phyloP scores from a whole-genome alignment of 2,329 filamentous ascomycete species.

The Aspergillus calidoustus region DNA sequence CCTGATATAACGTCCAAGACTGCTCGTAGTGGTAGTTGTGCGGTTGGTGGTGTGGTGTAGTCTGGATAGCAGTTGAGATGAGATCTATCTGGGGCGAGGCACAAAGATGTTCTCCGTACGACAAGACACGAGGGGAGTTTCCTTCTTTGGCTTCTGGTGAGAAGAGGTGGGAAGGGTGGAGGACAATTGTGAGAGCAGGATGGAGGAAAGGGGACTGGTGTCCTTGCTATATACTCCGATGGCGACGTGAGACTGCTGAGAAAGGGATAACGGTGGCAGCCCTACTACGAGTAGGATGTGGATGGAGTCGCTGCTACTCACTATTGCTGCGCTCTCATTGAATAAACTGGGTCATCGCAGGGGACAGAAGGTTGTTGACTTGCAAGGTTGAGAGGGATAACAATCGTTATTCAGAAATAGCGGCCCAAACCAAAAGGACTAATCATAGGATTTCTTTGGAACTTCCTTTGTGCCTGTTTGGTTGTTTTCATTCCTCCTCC shows the following conservation, averaged over 20 bases:
- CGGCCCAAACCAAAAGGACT: slow-evolving; percentile 23
- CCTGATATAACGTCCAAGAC: slow-evolving; percentile 24
- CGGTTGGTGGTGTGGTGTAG: slow-evolving; percentile 12
- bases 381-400: slow-evolving; percentile 11
- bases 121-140: not conserved
- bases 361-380: slow-evolving; percentile 16
- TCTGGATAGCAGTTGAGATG: not conserved
- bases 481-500: not conserved
- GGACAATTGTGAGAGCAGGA: slow-evolving; percentile 8
- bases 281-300: slow-evolving; percentile 7
- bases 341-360: slow-evolving; percentile 25
- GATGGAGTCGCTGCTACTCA: slow-evolving; percentile 2
- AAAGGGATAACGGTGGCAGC: slow-evolving; percentile 24
- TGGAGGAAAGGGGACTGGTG: slow-evolving; percentile 15
- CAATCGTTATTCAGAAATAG: slow-evolving; percentile 16
- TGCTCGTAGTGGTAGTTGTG: slow-evolving; percentile 7
- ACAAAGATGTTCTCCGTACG: not conserved
- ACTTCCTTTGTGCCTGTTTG: slow-evolving; percentile 1
- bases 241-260: slow-evolving; percentile 6
- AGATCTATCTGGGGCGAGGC: not conserved
- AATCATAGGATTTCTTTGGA: slow-evolving; percentile 9
- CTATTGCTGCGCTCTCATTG: slow-evolving; percentile 13
- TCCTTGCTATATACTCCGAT: slow-evolving; percentile 25
- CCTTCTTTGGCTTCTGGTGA: not conserved
- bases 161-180: not conserved